Evolutionary conservation across 306 rosid genomes (phyloP).

Genomic region (Cucumis cinereus): DNA sequence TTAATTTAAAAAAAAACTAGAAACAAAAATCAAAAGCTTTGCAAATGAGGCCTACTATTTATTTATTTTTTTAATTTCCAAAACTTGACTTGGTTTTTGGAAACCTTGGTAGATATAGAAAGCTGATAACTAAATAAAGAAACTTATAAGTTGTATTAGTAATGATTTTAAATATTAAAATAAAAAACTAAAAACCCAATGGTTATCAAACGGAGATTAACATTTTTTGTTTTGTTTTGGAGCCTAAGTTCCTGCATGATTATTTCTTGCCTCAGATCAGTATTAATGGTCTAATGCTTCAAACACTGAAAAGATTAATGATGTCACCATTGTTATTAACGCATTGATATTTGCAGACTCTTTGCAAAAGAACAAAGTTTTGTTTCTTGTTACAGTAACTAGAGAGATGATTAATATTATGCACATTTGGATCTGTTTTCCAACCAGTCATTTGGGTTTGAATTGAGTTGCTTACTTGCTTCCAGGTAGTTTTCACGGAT

Average conservation of each 20-base stretch:
- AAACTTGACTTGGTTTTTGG: no score
- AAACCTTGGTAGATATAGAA: no score
- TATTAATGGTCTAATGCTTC: background rate
- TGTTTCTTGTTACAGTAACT: background rate
- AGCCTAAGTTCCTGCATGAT: background rate
- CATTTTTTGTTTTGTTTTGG: background rate
- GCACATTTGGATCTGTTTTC: background rate
- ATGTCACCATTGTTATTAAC: background rate
- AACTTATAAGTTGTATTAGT: background rate
- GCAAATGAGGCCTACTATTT: no score
- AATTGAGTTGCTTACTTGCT: background rate
- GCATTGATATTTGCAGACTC: background rate
- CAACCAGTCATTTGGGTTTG: background rate
- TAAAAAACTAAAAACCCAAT: background rate
- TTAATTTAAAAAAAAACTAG: no score
- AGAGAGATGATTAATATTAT: background rate
- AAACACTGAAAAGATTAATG: background rate
- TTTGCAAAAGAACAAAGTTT: background rate
- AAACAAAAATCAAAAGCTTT: no score
- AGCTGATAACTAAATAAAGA: no score
- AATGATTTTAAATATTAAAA: no score
- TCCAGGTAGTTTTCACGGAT: background rate
- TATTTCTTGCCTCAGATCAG: background rate
- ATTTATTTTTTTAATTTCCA: no score
- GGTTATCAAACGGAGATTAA: background rate